These are phyloP conservation scores for Cyclotella sp. DNA, from an alignment of 108 stramenopile species.

Conservation along the genomic window DNA sequence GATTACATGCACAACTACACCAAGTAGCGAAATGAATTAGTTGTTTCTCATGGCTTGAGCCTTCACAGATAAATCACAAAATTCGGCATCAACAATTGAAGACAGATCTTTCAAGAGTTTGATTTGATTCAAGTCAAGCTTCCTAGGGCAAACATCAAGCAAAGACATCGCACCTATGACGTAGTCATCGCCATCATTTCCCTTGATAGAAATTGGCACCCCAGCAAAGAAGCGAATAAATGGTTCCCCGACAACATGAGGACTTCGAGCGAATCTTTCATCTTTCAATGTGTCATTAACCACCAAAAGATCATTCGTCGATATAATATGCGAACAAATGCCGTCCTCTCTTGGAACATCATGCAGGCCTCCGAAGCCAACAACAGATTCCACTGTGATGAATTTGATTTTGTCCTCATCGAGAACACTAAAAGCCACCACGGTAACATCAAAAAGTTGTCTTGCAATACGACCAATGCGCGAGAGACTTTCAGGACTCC, in stretches of 20 bases:
- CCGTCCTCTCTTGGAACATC: conserved; percentile 66
- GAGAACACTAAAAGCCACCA: conserved; percentile 25
- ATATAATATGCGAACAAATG: conserved; percentile 72
- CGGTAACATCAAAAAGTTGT: conserved; percentile 5
- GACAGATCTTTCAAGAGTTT: conserved; percentile 10
- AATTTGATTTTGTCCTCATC: conserved; percentile 54
- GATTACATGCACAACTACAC: background rate
- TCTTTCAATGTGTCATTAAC: conserved; percentile 68
- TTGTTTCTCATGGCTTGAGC: background rate
- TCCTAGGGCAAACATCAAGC: conserved; percentile 4
- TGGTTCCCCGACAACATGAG: conserved; percentile 69
- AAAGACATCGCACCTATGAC: conserved; percentile 11
- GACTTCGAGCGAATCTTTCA: conserved; percentile 68
- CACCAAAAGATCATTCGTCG: conserved; percentile 44
- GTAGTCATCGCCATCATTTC: background rate
- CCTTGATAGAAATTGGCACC: background rate
- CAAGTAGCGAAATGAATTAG: background rate
- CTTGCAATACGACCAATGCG: conserved; percentile 17
- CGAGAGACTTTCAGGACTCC: conserved; percentile 3
- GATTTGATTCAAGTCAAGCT: conserved; percentile 7
- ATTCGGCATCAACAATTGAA: background rate
- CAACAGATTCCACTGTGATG: conserved; percentile 27
- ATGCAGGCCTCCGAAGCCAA: conserved; percentile 30
- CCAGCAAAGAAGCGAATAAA: conserved; percentile 82
- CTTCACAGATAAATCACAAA: background rate